phyloP scores from a whole-genome alignment of 257 asterid genomes.

The Apocynum venetum region DNA sequence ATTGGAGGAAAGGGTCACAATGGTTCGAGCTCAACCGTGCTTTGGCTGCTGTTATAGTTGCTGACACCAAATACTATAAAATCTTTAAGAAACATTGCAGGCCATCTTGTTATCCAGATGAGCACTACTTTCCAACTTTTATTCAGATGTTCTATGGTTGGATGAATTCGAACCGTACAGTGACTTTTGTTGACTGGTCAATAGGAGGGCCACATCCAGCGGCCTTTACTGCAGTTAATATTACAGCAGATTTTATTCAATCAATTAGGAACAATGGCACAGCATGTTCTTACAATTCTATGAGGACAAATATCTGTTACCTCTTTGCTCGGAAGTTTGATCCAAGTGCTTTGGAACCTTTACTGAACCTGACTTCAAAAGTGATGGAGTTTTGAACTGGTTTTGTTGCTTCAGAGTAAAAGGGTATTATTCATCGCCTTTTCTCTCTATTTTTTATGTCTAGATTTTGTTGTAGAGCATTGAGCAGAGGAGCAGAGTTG shows the following conservation, averaged over 20 bases:
- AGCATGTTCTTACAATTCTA: constrained; percentile 53
- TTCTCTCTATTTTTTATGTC: constrained; percentile 5
- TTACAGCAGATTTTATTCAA: constrained; percentile 49
- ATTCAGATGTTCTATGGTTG: constrained; percentile 55
- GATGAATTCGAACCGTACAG: constrained; percentile 65
- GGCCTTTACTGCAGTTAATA: constrained; percentile 44
- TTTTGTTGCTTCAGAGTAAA: background rate
- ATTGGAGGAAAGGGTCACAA: constrained; percentile 97
- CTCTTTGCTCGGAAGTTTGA: constrained; percentile 92
- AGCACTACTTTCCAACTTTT: constrained; percentile 84
- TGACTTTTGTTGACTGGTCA: constrained; percentile 92
- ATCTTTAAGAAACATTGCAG: constrained; percentile 64
- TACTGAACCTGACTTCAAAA: constrained; percentile 47
- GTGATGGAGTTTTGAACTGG: constrained; percentile 65
- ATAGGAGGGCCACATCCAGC: constrained; percentile 76
- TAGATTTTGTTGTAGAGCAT: background rate
- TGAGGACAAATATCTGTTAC: constrained; percentile 42
- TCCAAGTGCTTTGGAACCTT: constrained; percentile 62
- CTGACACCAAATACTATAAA: constrained; percentile 66
- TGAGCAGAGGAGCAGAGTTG: background rate
- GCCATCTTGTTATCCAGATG: constrained; percentile 94
- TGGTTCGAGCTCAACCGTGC: constrained; percentile 89
- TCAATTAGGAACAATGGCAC: constrained; percentile 55
- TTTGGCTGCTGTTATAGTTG: constrained; percentile 57
- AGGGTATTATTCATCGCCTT: constrained; percentile 10